Evolutionary conservation across 192 early-diverging fungal species (phyloP), one percentile per base, ranked within the genome.

Genomic region (Backusella luteola): DNA sequence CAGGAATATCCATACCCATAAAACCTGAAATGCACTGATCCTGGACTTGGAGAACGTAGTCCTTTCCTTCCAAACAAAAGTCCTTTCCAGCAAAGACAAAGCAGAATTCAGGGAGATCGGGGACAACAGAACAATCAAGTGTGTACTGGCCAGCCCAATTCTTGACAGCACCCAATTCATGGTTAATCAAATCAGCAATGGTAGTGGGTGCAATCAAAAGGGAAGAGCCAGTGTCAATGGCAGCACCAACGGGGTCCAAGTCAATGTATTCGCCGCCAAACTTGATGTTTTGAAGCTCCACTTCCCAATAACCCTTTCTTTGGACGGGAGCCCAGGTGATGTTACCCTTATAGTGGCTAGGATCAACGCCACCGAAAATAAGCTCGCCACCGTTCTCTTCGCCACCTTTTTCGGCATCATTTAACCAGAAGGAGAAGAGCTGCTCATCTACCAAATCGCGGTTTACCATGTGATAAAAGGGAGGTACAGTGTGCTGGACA

Each of bases 291-390:
- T 92, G 84, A n/a, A 99, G 85, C 29, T 92, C 92, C 69, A 98
- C 94, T 85, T 99, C 96, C 98, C 98, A 99, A 87, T 99, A 99
- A 4, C 90, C 96, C 87, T 95, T 95, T 79, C 95, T 91, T 39
- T 89, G 87, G 66, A 99, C 93, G 9, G 93, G 88, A 42, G 94
- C 92, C 92, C 93, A 99, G 67, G 87, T 80, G 69, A 93, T 84
- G 17, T 91, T 84, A 41, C 92, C 92, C 12, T 73, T 83, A 82
- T 90, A 97, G 78, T 91, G 94, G 46, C 87, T 85, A 68, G 90
- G 36, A 84, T 98, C 91, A 69, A 93, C 77, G 49, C 92, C 97
- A 68, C 98, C 98, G 80, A 99, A 93, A n/a, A 92, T 86, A 83
- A 99, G 90, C 80, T 95, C 94, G 38, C 98, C 98, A 59, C 94